Evolutionary conservation across 2,329 filamentous ascomycete genomes (phyloP).

Genomic region (Xylariomycetidae sp.): DNA sequence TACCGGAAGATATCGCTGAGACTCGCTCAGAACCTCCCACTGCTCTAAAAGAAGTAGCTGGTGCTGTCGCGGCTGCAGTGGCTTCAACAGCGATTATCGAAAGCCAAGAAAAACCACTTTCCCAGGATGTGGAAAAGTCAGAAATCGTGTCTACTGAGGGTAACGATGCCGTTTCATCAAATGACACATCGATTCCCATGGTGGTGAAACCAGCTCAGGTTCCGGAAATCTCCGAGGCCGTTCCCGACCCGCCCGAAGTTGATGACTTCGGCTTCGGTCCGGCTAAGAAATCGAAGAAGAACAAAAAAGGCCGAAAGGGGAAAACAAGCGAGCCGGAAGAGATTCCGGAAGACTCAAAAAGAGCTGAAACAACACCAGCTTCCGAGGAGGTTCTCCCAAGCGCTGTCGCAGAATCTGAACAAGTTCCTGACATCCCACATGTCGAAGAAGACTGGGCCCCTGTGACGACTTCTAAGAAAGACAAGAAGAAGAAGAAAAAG

Average conservation of each 20-base stretch:
- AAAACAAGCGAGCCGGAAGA: conserved; percentile 20
- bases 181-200: no score
- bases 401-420: conserved; percentile 1
- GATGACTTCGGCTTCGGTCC: conserved; percentile 5
- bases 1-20: conserved; percentile 4
- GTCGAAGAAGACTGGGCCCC: conserved; percentile 3
- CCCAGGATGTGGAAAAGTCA: no score
- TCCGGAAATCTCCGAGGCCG: conserved; percentile 7
- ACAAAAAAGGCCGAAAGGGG: conserved; percentile 30
- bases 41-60: conserved; percentile 2
- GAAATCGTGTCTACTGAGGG: no score
- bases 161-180: no score
- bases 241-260: conserved; percentile 3
- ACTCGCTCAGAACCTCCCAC: conserved; percentile 2
- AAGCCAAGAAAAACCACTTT: no score
- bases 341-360: no score
- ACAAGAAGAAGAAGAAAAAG: conserved; percentile 11
- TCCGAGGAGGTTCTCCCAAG: neutral
- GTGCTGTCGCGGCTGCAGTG: conserved; percentile 4
- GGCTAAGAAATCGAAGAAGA: conserved; percentile 31
- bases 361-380: conserved; percentile 1
- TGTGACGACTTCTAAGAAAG: conserved; percentile 20
- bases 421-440: neutral
- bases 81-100: no score
- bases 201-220: conserved; percentile 2